These are phyloP conservation scores for Rhodamnia rubescens DNA, from an alignment of 345 rosid species.

Conservation along the genomic window DNA sequence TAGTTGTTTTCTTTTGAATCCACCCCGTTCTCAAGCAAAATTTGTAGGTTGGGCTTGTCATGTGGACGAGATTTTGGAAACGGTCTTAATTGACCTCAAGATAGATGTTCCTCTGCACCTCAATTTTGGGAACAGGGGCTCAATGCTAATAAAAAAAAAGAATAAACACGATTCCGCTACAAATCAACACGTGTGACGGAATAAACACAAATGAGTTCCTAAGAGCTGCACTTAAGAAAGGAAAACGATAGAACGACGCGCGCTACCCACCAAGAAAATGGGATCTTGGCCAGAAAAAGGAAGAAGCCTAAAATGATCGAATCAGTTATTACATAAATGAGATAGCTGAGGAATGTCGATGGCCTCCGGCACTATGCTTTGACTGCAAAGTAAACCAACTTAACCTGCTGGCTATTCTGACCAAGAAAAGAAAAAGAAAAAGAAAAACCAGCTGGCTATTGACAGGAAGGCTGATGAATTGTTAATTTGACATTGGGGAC, in stretches of 20 bases:
- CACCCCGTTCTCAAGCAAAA: not conserved
- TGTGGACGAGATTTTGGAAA: not conserved
- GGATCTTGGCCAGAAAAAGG: not conserved
- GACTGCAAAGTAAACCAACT: not conserved
- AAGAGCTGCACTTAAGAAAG: not conserved
- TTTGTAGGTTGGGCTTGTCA: not conserved
- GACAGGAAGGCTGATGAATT: not conserved
- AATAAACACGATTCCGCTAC: not conserved
- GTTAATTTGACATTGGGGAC: not conserved
- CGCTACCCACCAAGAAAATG: not conserved
- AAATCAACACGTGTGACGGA: not conserved
- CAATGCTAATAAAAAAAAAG: not conserved
- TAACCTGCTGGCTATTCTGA: not conserved
- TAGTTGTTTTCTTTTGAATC: not conserved
- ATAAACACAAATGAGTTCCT: not conserved
- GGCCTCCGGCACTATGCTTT: not conserved
- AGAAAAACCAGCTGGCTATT: not conserved
- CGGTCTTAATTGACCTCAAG: not conserved
- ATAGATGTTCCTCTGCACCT: not conserved
- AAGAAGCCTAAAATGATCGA: not conserved
- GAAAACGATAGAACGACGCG: not conserved
- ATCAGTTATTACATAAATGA: not conserved
- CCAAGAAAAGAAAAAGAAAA: too few species aligned
- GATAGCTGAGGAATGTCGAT: not conserved
- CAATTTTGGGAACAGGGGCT: not conserved